Conservation (phyloP, 306 rosid genomes). For the Elaeagnus macrophylla region DNA sequence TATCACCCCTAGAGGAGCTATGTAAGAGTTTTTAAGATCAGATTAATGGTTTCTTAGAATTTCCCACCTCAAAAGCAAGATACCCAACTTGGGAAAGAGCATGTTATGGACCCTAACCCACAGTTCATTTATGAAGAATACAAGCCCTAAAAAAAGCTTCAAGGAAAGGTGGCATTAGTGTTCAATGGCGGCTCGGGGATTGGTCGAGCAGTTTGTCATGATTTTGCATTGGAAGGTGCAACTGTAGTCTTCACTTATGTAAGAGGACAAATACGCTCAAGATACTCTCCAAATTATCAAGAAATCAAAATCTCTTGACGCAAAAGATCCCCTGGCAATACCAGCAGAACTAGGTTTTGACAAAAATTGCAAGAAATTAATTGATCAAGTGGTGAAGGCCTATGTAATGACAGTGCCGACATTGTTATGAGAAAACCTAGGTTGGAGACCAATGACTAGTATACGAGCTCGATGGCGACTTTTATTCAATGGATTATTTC, state of each 20-base stretch:
- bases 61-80: conserved; percentile 60
- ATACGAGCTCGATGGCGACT: no score
- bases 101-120: conserved; percentile 65
- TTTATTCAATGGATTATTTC: no score
- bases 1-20: conserved; percentile 10
- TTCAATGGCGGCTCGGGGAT: conserved; percentile 80
- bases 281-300: conserved; percentile 49
- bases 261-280: conserved; percentile 60
- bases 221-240: conserved; percentile 68
- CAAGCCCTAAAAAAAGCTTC: conserved; percentile 71
- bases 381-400: conserved; percentile 41
- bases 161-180: conserved; percentile 64
- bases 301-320: conserved; percentile 35
- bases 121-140: conserved; percentile 48
- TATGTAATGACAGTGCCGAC: no score
- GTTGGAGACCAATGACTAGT: no score
- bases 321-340: conserved; percentile 58
- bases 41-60: conserved; percentile 51
- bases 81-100: conserved; percentile 68
- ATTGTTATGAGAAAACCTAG: no score
- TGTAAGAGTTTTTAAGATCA: background rate
- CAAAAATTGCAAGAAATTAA: conserved; percentile 53
- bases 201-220: conserved; percentile 58
- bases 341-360: conserved; percentile 68
- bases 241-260: conserved; percentile 70